Evolutionary conservation across 441 rosid species (phyloP), one percentile per base, ranked within the genome.

Genomic region (Flueggea neowawraea): DNA sequence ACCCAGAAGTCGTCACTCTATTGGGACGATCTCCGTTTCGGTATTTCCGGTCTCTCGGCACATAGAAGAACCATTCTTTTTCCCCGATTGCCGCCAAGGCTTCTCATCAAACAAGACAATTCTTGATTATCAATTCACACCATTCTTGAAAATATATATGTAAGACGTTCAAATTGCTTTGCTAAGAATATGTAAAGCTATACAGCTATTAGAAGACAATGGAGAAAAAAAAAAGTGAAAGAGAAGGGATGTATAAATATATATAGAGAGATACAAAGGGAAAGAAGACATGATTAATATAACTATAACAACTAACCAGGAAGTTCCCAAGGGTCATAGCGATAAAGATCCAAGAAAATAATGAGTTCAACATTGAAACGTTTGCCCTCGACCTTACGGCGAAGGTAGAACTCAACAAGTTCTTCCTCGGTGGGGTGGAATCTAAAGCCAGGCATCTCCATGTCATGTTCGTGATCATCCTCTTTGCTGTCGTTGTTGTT

Each of bases 331-430:
- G 99, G 99, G 85, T 95, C 99, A 75, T 89, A 87, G 67, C 97
- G 97, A 81, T 95, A 95, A 65, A 95, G 99, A 81, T 95, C 99
- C 53, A 95, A 90, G 80, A 88, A 91, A 80, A 97, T 89, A 63
- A 95, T 95, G 78, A 91, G 97, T 68, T 95, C 99, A 16, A 91
- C 96, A 36, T 91, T 91, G 84, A 95, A 95, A 33, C 87, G 95
- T 70, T 95, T 95, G 84, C 99, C 99, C 88, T 95, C 97, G 0
- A 95, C 97, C 88, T 95, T 95, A 70, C 99, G 97, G 82, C 99
- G 99, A 77, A 95, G 99, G 82, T 95, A 95, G 82, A 95, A 95
- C 80, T 91, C 97, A 3, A 95, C 93, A 5, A 95, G 97, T 65
- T 95, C 99, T 78, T 95, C 99, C 74, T 95, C 99, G 0, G 98